Conservation (phyloP, 2,329 filamentous ascomycete species). For the Monosporascus sp. region DNA sequence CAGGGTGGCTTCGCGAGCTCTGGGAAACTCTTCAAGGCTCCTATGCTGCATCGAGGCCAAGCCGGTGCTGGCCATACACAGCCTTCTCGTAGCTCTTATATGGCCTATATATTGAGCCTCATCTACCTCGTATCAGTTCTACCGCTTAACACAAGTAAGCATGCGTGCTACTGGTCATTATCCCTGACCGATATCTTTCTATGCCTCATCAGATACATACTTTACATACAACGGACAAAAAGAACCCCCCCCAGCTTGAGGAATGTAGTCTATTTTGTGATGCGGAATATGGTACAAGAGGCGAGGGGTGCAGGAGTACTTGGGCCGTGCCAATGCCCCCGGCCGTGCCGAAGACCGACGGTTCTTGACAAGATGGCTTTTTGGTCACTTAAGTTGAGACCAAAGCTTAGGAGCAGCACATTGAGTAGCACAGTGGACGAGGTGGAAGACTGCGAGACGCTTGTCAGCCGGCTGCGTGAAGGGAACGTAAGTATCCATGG, state of each 20-base stretch:
- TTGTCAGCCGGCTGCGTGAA: neutral
- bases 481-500: too few relatives aligned
- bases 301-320: neutral
- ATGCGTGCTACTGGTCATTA: neutral
- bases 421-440: conserved; percentile 87
- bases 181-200: neutral
- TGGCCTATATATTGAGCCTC: too few relatives aligned
- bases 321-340: neutral
- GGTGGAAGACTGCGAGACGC: conserved; percentile 80
- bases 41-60: too few relatives aligned
- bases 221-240: too few relatives aligned
- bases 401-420: conserved; percentile 97
- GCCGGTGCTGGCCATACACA: too few relatives aligned
- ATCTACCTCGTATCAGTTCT: too few relatives aligned
- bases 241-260: neutral
- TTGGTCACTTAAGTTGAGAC: conserved; percentile 77
- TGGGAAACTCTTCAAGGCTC: too few relatives aligned
- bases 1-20: too few relatives aligned
- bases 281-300: neutral
- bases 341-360: conserved; percentile 8
- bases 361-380: conserved; percentile 8
- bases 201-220: too few relatives aligned
- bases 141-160: too few relatives aligned
- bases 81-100: too few relatives aligned
- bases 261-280: neutral